These are phyloP conservation scores for Penicillium sclerotigenum DNA, from an alignment of 2,329 filamentous ascomycete genomes.

Conservation along the genomic window DNA sequence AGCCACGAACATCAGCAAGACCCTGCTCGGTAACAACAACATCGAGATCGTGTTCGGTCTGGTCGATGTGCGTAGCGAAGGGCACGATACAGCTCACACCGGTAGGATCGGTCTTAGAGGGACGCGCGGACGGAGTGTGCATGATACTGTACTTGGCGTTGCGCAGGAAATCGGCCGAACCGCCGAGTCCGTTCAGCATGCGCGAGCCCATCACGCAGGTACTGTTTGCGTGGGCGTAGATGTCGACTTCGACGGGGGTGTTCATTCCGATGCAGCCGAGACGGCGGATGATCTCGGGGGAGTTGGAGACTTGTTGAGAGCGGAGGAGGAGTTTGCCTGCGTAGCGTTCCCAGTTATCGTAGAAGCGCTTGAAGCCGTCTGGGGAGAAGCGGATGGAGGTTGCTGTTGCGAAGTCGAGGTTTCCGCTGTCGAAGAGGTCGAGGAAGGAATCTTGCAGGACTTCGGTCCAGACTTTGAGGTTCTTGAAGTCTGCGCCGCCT, in stretches of 20 bases:
- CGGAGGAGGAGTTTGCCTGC: conserved; percentile 78
- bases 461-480: conserved; percentile 90
- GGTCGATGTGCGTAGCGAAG: conserved; percentile 88
- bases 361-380: conserved; percentile 87
- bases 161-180: conserved; percentile 77
- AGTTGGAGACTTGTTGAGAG: conserved; percentile 84
- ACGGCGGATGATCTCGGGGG: conserved; percentile 83
- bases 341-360: conserved; percentile 78
- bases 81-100: conserved; percentile 87
- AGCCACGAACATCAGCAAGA: conserved; percentile 77
- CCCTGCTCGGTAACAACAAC: conserved; percentile 78
- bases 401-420: conserved; percentile 84
- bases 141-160: conserved; percentile 83
- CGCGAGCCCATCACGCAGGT: conserved; percentile 86
- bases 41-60: conserved; percentile 89
- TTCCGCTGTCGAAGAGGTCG: conserved; percentile 84
- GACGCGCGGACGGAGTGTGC: conserved; percentile 81
- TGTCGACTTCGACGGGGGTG: conserved; percentile 89
- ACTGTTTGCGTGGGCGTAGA: conserved; percentile 89
- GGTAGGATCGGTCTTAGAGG: conserved; percentile 75
- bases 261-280: conserved; percentile 92
- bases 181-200: conserved; percentile 83
- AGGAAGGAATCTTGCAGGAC: conserved; percentile 91
- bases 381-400: conserved; percentile 89
- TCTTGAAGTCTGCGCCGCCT: conserved; percentile 71